Evolutionary conservation across 2,329 filamentous ascomycete genomes (phyloP).

Genomic region (Neonectria coccinea): DNA sequence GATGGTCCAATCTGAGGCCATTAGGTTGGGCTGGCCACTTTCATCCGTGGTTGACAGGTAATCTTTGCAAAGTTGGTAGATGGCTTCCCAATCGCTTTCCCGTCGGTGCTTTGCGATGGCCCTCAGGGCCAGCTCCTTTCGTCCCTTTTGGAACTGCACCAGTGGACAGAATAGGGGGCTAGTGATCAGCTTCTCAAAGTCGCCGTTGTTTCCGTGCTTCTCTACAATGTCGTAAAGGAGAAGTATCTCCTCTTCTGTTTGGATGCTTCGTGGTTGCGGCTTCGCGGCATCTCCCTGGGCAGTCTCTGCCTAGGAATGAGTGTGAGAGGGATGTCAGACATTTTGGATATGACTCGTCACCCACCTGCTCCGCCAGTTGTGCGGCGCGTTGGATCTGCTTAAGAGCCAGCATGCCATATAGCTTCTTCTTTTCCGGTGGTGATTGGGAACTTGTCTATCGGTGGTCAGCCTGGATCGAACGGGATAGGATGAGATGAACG

Average conservation of each 20-base stretch:
- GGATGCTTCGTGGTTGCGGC: slow-evolving; percentile 49
- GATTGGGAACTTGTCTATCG: slow-evolving; percentile 59
- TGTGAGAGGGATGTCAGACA: neutral
- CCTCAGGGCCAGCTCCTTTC: slow-evolving; percentile 61
- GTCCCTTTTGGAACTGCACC: slow-evolving; percentile 58
- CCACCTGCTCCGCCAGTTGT: slow-evolving; percentile 58
- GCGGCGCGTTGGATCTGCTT: slow-evolving; percentile 65
- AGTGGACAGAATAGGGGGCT: slow-evolving; percentile 57
- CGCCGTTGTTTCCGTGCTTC: slow-evolving; percentile 56
- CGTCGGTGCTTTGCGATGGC: slow-evolving; percentile 53
- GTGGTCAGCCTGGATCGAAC: slow-evolving; percentile 22
- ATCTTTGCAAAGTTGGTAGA: slow-evolving; percentile 58
- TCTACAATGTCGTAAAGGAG: slow-evolving; percentile 62
- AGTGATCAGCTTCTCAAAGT: slow-evolving; percentile 54
- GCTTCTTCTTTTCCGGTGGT: slow-evolving; percentile 60
- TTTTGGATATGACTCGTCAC: neutral
- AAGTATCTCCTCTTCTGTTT: slow-evolving; percentile 63
- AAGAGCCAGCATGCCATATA: slow-evolving; percentile 63
- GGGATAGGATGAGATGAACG: slow-evolving; percentile 33
- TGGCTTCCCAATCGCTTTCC: slow-evolving; percentile 55
- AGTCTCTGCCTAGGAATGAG: slow-evolving; percentile 34
- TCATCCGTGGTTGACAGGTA: slow-evolving; percentile 56
- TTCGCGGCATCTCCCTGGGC: slow-evolving; percentile 36
- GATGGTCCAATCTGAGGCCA: slow-evolving; percentile 59
- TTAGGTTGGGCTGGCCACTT: slow-evolving; percentile 52